Conservation (phyloP, 2,329 filamentous ascomycete species). For the Rutstroemia sp. region DNA sequence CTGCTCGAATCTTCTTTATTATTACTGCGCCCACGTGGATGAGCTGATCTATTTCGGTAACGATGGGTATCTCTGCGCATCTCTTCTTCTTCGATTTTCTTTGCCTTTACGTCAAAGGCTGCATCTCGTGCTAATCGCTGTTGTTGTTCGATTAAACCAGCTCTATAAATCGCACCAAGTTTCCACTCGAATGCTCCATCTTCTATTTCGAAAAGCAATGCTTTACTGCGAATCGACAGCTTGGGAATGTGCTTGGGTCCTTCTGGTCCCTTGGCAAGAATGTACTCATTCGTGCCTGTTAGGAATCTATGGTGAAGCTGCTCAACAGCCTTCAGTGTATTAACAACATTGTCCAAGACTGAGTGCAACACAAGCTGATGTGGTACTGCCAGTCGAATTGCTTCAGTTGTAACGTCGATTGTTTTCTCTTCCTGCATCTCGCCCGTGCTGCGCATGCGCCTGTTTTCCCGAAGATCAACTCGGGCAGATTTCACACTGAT, state of each 20-base stretch:
- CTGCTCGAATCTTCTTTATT: slow-evolving; percentile 17
- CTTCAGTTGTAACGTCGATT: slow-evolving; percentile 77
- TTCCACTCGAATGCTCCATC: slow-evolving; percentile 98
- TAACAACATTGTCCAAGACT: slow-evolving; percentile 89
- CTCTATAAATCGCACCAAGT: slow-evolving; percentile 84
- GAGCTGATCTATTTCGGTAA: slow-evolving; percentile 45
- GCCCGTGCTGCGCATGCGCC: slow-evolving; percentile 54
- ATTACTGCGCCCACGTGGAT: slow-evolving; percentile 26
- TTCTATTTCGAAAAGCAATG: slow-evolving; percentile 84
- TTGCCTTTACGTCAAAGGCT: slow-evolving; percentile 80
- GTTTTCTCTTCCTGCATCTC: slow-evolving; percentile 65
- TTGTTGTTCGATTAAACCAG: slow-evolving; percentile 80
- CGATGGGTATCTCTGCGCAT: slow-evolving; percentile 45
- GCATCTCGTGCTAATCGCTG: slow-evolving; percentile 86
- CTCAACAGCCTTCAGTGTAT: slow-evolving; percentile 76
- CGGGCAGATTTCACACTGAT: slow-evolving; percentile 76
- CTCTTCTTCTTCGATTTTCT: slow-evolving; percentile 71
- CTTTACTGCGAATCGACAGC: slow-evolving; percentile 72
- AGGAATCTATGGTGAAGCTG: slow-evolving; percentile 92
- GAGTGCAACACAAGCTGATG: slow-evolving; percentile 85
- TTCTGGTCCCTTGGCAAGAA: slow-evolving; percentile 78
- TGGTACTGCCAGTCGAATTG: slow-evolving; percentile 79
- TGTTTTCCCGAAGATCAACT: slow-evolving; percentile 71
- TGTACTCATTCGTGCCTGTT: slow-evolving; percentile 81
- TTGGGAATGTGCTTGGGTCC: slow-evolving; percentile 81